Conservation (phyloP, 257 asterid species). For the Verbascum thapsus region DNA sequence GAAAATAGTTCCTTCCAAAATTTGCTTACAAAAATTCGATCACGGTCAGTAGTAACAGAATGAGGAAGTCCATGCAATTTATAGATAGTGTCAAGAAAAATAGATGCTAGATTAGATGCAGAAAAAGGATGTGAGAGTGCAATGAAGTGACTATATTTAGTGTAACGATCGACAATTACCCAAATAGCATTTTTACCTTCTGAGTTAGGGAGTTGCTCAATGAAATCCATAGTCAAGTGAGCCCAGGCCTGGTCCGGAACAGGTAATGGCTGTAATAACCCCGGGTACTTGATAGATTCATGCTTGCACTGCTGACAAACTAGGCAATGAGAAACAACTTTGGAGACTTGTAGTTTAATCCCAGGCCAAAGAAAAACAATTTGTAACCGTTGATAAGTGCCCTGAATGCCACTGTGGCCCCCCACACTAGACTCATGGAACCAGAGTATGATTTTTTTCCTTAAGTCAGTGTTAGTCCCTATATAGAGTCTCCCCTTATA, state of each 20-base stretch:
- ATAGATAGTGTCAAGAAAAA: neutral
- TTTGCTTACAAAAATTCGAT: neutral
- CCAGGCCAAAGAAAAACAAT: neutral
- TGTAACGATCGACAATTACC: neutral
- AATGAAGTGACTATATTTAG: neutral
- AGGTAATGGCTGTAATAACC: too few relatives aligned
- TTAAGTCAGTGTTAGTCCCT: neutral
- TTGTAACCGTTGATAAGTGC: neutral
- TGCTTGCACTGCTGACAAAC: too few relatives aligned
- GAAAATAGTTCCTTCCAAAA: neutral
- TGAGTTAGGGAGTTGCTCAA: neutral
- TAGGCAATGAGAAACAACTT: neutral
- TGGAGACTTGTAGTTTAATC: neutral
- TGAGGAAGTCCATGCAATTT: neutral
- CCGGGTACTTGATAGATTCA: too few relatives aligned
- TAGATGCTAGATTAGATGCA: neutral
- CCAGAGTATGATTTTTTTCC: neutral
- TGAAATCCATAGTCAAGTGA: neutral
- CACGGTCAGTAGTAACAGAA: neutral
- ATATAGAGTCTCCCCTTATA: neutral
- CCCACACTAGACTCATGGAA: neutral
- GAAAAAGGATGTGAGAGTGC: neutral
- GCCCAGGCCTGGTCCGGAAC: too few relatives aligned
- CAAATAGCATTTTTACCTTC: too few relatives aligned
- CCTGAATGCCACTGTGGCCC: neutral